A percentile compares a stretch with the other conserved stretches of the same genome.
Evolutionary conservation across 148 eudicot species (phyloP).

Genomic region (Linanthus parryae): DNA sequence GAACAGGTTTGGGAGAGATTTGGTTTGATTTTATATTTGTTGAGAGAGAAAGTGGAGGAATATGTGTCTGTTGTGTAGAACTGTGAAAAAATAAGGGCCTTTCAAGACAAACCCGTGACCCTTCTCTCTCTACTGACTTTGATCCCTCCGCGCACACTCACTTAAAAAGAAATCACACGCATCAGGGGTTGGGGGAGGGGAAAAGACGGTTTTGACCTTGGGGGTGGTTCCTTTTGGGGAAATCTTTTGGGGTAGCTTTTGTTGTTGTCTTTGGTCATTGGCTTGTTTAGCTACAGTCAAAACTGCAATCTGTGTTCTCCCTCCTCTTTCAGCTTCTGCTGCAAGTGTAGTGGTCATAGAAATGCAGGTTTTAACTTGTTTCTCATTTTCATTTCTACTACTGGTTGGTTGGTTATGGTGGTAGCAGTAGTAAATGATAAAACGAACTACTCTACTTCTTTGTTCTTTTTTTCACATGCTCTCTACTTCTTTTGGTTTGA

Average conservation of each 20-base stretch:
- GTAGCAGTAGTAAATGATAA: not conserved
- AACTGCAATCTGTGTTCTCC: too few relatives aligned
- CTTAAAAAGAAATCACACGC: slow-evolving; percentile 18
- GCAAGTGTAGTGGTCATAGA: too few relatives aligned
- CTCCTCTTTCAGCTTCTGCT: too few relatives aligned
- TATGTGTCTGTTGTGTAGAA: not conserved
- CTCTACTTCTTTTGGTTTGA: not conserved
- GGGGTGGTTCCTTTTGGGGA: not conserved
- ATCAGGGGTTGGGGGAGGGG: slow-evolving; percentile 8
- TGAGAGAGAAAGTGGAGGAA: slow-evolving; percentile 4
- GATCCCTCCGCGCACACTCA: slow-evolving; percentile 28
- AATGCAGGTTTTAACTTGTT: not conserved
- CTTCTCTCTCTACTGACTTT: slow-evolving; percentile 10
- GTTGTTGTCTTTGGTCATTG: not conserved
- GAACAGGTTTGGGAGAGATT: not conserved
- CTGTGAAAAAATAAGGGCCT: slow-evolving; percentile 44
- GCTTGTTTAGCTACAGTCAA: not conserved
- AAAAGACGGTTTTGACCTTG: slow-evolving; percentile 20
- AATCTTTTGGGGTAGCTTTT: not conserved
- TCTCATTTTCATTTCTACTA: not conserved
- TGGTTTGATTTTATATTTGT: not conserved
- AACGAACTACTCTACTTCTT: not conserved
- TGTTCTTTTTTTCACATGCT: not conserved
- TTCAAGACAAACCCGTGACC: slow-evolving; percentile 96
- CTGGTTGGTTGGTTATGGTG: not conserved